Percentiles rank a stretch among this genome's conserved stretches.
Evolutionary conservation across 2,329 filamentous ascomycete species (phyloP).

Genomic region (Alternaria gansuensis): DNA sequence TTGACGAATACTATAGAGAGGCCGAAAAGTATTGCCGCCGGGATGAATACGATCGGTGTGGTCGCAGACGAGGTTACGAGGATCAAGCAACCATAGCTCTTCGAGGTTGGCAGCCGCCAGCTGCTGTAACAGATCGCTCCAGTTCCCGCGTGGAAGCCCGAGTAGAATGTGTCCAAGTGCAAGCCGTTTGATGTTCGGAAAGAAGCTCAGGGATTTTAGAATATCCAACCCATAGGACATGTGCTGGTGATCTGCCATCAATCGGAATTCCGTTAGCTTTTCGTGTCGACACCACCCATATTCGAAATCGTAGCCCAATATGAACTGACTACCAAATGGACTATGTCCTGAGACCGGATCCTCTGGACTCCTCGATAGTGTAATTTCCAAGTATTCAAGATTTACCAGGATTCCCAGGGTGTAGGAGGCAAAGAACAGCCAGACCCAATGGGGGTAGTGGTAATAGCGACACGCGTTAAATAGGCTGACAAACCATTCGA

Average conservation of each 20-base stretch:
- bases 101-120: not conserved
- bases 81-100: not conserved
- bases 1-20: too few relatives aligned
- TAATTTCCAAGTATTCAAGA: not conserved
- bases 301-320: not conserved
- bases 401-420: not conserved
- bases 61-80: not conserved
- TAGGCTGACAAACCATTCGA: not conserved
- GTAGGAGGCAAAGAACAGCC: not conserved
- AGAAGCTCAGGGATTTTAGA: not conserved
- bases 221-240: not conserved
- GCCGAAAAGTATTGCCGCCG: too few relatives aligned
- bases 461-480: not conserved
- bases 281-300: not conserved
- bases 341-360: not conserved
- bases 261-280: not conserved
- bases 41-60: not conserved
- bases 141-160: not conserved
- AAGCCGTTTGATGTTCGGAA: not conserved
- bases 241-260: not conserved
- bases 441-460: not conserved
- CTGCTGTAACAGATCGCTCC: not conserved
- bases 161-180: not conserved
- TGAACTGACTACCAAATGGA: not conserved
- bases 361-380: not conserved